Percentiles rank a stretch among this genome's conserved stretches.
Conservation (phyloP, 116 monocot species). For the Posidonia oceanica region DNA sequence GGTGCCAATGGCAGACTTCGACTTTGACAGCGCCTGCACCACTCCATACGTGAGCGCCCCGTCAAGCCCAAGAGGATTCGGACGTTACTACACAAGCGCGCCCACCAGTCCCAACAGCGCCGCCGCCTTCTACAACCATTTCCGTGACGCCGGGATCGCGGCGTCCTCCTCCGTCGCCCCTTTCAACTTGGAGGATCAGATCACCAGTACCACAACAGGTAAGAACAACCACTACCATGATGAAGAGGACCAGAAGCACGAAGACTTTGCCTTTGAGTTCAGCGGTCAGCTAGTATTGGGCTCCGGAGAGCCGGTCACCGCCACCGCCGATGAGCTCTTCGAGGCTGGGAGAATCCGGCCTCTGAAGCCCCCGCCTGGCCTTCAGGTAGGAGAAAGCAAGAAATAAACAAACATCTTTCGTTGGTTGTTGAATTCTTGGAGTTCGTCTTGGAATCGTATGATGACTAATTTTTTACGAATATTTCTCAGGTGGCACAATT, state of each 20-base stretch:
- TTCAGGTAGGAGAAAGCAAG: slow-evolving; percentile 7
- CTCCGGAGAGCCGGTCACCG: slow-evolving; percentile 2
- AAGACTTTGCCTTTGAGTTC: slow-evolving; percentile 28
- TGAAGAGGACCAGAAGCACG: background rate
- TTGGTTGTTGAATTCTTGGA: no score
- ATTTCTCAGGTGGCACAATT: background rate
- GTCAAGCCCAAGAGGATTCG: slow-evolving; percentile 9
- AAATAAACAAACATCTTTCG: no score
- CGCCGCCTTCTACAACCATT: slow-evolving; percentile 30
- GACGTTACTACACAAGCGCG: slow-evolving; percentile 46
- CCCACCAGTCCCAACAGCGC: slow-evolving; percentile 53
- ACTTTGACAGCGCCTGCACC: slow-evolving; percentile 11
- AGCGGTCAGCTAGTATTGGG: slow-evolving; percentile 15
- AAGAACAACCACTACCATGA: background rate
- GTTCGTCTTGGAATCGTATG: no score
- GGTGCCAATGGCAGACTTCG: slow-evolving; percentile 11
- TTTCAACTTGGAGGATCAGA: slow-evolving; percentile 14
- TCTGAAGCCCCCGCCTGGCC: slow-evolving; percentile 11
- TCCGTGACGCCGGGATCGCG: slow-evolving; percentile 3
- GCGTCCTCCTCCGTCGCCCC: slow-evolving; percentile 7
- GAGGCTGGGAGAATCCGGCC: slow-evolving; percentile 33
- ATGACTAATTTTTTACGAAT: background rate
- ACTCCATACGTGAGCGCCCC: slow-evolving; percentile 16
- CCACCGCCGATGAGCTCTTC: slow-evolving; percentile 48
- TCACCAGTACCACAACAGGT: background rate